Evolutionary conservation across 2,329 filamentous ascomycete genomes (phyloP), one percentile per base, ranked within the genome.

Genomic region (Neopestalotiopsis sp.): DNA sequence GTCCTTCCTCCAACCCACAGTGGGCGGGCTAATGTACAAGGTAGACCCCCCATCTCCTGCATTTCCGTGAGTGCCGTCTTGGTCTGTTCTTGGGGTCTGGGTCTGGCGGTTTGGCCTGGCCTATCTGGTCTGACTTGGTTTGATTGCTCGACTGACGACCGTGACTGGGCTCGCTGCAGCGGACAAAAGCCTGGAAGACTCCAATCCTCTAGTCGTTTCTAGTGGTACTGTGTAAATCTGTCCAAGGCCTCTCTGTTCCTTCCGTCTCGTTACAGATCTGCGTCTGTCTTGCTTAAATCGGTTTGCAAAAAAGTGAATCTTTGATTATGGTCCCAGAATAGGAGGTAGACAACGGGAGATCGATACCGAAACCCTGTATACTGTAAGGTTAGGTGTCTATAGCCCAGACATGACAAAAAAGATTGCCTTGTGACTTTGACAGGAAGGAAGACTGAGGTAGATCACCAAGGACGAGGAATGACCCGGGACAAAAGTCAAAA

Each of bases 291-390:
- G 45, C 45, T 52, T 20, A 52, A 52, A 52, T 52, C 45, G 45
- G n/a, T 20, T 52, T 20, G 45, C 40, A 52, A 49, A 17, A 52
- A 20, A 52, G 45, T n/a, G n/a, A 20, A 52, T 20, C 17, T 52
- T 52, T 52, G n/a, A 52, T 52, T 17, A 52, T 52, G 45, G 45
- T 52, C n/a, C 45, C 45, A 52, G 45, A 52, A 52, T 52, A 52
- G 45, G 45, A 52, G 45, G 45, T 52, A 52, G 45, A 52, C 45
- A 38, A 52, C 45, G n/a, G 45, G 17, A 52, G 17, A 17, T 52
- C 45, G 45, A 52, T 20, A 20, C 45, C 45, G 17, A 52, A 52
- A 52, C 45, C 45, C 45, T 52, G 45, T 20, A 52, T 52, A 52
- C n/a, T n/a, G 24, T 28, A 28, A 38, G 34, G 34, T 38, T 38